Conservation (phyloP, 345 rosid species). For the Salix udensis region DNA sequence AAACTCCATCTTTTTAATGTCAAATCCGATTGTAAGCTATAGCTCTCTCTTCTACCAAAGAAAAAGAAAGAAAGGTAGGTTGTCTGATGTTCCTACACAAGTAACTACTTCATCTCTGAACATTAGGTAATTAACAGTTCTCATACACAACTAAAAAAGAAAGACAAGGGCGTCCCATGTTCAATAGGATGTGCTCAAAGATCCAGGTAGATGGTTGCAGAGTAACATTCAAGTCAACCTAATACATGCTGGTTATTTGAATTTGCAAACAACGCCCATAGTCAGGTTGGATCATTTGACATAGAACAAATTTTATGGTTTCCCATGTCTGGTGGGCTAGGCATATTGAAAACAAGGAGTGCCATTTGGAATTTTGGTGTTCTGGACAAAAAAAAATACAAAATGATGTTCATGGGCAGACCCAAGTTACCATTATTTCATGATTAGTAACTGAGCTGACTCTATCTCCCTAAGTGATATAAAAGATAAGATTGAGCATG, state of each 20-base stretch:
- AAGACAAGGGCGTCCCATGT: neutral
- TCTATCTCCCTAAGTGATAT: neutral
- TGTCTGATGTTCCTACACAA: neutral
- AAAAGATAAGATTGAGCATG: neutral
- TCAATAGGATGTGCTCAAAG: neutral
- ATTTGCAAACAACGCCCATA: neutral
- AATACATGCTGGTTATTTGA: neutral
- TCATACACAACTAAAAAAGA: neutral
- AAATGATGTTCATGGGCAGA: neutral
- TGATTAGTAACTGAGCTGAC: neutral
- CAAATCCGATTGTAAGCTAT: neutral
- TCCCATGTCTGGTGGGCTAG: neutral
- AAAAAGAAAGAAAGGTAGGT: neutral
- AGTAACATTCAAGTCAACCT: neutral
- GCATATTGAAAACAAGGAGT: neutral
- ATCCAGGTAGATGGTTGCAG: neutral
- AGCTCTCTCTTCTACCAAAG: neutral
- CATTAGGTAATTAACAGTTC: neutral
- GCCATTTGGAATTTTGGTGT: neutral
- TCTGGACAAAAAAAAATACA: neutral
- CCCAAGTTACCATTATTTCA: neutral
- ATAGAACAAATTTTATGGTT: neutral
- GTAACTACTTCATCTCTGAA: neutral
- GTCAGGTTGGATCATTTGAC: neutral
- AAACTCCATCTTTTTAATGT: slow-evolving; percentile 1